A percentile compares a stretch with the other conserved stretches of the same genome.
Evolutionary conservation across 352 stramenopile species (phyloP).

Genomic region (Aphanomyces euteiches): DNA sequence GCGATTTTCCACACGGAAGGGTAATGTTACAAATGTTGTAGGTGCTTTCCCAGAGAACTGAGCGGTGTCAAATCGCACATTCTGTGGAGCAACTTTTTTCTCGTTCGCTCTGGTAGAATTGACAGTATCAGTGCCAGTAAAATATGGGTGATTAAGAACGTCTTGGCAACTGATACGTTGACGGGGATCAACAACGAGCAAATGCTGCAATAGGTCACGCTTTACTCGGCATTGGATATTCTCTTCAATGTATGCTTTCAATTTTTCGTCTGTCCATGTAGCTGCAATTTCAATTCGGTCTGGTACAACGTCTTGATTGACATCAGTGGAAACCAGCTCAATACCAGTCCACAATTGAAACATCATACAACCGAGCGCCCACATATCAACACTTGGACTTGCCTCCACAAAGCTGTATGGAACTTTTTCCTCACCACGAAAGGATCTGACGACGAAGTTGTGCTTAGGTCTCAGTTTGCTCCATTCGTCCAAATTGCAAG

Average conservation of each 20-base stretch:
- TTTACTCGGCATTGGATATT: slow-evolving; percentile 14
- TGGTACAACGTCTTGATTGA: slow-evolving; percentile 23
- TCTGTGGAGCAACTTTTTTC: too few species aligned
- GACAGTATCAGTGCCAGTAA: too few species aligned
- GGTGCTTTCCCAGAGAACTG: too few species aligned
- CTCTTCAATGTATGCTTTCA: slow-evolving; percentile 5
- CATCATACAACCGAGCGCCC: slow-evolving; percentile 31
- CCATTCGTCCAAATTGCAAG: slow-evolving; percentile 5
- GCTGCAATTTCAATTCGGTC: not conserved
- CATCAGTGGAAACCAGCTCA: slow-evolving; percentile 6
- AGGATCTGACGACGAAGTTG: not conserved
- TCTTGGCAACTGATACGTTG: slow-evolving; percentile 4
- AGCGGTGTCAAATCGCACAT: too few species aligned
- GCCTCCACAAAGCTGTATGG: slow-evolving; percentile 20
- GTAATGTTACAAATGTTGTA: too few species aligned
- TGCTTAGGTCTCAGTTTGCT: not conserved
- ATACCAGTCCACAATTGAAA: slow-evolving; percentile 26
- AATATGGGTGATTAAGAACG: slow-evolving; percentile 19
- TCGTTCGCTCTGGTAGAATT: too few species aligned
- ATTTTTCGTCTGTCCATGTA: slow-evolving; percentile 28
- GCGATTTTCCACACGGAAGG: too few species aligned
- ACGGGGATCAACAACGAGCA: slow-evolving; percentile 19
- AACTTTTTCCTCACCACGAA: not conserved
- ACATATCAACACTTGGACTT: slow-evolving; percentile 26
- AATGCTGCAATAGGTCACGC: slow-evolving; percentile 21